A percentile compares a stretch with the other conserved stretches of the same genome.
phyloP scores from a whole-genome alignment of 148 eudicot species.

The Tetragonia tetragonoides region DNA sequence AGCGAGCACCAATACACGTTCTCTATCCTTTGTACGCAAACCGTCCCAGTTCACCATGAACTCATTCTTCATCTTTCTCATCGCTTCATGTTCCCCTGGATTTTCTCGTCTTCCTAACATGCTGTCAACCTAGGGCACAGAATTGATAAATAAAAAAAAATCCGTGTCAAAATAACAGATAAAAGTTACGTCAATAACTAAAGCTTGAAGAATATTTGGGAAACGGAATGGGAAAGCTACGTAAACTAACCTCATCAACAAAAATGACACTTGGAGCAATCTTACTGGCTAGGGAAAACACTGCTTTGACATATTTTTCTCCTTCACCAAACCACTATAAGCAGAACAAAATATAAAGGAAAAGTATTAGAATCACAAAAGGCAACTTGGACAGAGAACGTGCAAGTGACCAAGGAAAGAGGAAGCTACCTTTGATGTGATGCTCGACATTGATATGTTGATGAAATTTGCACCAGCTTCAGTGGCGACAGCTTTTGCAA shows the following conservation, averaged over 20 bases:
- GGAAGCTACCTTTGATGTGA: constrained; percentile 70
- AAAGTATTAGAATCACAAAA: neutral
- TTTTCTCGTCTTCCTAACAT: constrained; percentile 96
- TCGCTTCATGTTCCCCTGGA: constrained; percentile 96
- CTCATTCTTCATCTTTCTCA: constrained; percentile 98
- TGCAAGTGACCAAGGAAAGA: neutral
- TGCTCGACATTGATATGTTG: constrained; percentile 95
- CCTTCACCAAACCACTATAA: constrained; percentile 99
- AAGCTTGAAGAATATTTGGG: neutral
- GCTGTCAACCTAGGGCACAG: constrained; percentile 71
- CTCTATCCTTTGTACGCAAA: constrained; percentile 87
- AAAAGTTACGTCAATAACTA: neutral
- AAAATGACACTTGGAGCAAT: constrained; percentile 93
- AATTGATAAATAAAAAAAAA: neutral
- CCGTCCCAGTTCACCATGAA: constrained; percentile 99
- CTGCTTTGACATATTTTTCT: constrained; percentile 96
- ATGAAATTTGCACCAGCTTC: constrained; percentile 99
- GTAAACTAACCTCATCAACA: constrained; percentile 82
- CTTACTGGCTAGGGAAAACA: constrained; percentile 90
- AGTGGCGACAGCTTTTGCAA: constrained; percentile 97
- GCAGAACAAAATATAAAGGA: constrained; percentile 6
- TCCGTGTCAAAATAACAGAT: neutral
- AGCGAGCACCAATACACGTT: constrained; percentile 87
- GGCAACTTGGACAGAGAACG: constrained; percentile 1
- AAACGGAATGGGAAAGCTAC: neutral